These are phyloP conservation scores for Podila horticola DNA, from an alignment of 192 early-diverging fungal genomes.

Conservation along the genomic window DNA sequence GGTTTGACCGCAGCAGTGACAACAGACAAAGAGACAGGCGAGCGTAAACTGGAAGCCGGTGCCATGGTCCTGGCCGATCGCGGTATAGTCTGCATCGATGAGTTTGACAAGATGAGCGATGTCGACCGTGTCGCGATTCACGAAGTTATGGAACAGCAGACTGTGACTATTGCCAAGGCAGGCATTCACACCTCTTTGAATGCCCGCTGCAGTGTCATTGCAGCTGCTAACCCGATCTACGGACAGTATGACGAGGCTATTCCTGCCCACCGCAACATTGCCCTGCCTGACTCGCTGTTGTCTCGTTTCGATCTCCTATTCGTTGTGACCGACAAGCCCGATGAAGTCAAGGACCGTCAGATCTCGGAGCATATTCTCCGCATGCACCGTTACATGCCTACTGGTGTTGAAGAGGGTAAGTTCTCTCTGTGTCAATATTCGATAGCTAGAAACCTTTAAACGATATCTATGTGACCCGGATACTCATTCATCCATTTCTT, in stretches of 20 bases:
- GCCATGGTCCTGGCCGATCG: slow-evolving; percentile 99
- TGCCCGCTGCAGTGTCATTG: slow-evolving; percentile 95
- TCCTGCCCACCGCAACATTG: slow-evolving; percentile 93
- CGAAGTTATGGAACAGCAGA: slow-evolving; percentile 99
- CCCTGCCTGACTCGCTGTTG: slow-evolving; percentile 93
- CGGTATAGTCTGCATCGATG: slow-evolving; percentile 98
- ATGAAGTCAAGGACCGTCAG: slow-evolving; percentile 84
- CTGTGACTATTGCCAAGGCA: slow-evolving; percentile 96
- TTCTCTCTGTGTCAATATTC: not conserved
- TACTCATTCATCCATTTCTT: not conserved
- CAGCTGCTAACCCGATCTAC: slow-evolving; percentile 96
- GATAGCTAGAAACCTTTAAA: not conserved
- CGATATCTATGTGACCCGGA: not conserved
- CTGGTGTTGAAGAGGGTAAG: slow-evolving; percentile 85
- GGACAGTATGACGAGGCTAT: slow-evolving; percentile 91
- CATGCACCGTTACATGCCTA: slow-evolving; percentile 93
- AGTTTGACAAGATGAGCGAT: slow-evolving; percentile 99
- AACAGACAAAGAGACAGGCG: slow-evolving; percentile 94
- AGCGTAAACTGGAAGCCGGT: slow-evolving; percentile 93
- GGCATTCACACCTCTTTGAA: slow-evolving; percentile 99
- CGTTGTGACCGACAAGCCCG: slow-evolving; percentile 92
- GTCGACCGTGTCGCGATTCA: slow-evolving; percentile 98
- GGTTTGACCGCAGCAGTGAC: slow-evolving; percentile 98
- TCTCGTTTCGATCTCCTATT: slow-evolving; percentile 99
- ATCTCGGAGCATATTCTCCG: slow-evolving; percentile 94